Evolutionary conservation across 805 yeast species (phyloP), one percentile per base, ranked within the genome.

Genomic region (Kuraishia piskuri): DNA sequence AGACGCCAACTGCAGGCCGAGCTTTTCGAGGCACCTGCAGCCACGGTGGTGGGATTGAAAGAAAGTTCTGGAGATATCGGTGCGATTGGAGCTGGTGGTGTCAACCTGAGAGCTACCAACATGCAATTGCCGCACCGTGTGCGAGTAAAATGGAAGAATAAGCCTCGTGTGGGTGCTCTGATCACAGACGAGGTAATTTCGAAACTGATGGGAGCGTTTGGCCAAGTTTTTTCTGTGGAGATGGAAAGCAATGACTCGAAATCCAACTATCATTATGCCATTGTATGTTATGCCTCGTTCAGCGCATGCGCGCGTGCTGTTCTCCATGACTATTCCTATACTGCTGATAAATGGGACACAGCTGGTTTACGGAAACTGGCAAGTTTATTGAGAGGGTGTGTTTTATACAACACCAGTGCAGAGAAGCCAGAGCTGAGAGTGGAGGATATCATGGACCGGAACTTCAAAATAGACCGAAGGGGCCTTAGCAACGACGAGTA

Each of bases 191-290:
- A 67, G 1, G 62, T 71, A 2, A 61, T 79, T 21, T 22, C 46
- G 22, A 62, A 67, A 49, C 63, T 79, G 24, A 75, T 79, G 81
- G 58, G 59, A 20, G 72, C 72, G 1, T 79, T 79, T 62, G 84
- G 84, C 1, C 57, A 66, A 0, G 61, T 78, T 1, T 44, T 25
- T 0, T 20, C 40, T 2, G 61, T 67, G 1, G 12, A 51, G 22
- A 22, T 59, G n/a, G 50, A 52, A 2, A 49, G 40, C 2, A 59
- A 58, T 45, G 50, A 25, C 26, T 40, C 47, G 4, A 36, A 25
- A 40, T 61, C 58, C 31, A 58, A 69, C 49, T 77, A 77, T 56
- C 71, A 68, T 51, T 62, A 67, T 25, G 83, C 77, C 0, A 50
- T 61, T 0, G 64, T 79, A 2, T 63, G 59, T 37, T 80, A 61